A percentile compares a stretch with the other conserved stretches of the same genome.
Conservation (phyloP, 371 early-diverging fungal species). For the Smittium mucronatum region DNA sequence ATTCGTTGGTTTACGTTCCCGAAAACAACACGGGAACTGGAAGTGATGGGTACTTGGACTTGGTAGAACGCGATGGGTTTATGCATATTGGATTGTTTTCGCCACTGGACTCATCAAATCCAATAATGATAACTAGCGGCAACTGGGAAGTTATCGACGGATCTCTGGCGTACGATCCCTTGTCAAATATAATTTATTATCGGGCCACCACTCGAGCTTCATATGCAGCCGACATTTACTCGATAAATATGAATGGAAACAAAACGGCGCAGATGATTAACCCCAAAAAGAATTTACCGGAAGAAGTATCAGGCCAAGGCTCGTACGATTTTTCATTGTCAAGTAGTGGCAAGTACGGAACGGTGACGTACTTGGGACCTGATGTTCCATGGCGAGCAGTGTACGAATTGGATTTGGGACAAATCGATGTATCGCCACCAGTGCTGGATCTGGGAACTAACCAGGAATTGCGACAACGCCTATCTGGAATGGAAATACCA, state of each 20-base stretch:
- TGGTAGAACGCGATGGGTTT: conserved; percentile 52
- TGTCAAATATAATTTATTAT: conserved; percentile 46
- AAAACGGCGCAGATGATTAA: too few species aligned
- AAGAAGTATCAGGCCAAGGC: conserved; percentile 26
- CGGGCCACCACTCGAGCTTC: conserved; percentile 55
- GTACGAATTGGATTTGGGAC: conserved; percentile 37
- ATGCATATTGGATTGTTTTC: conserved; percentile 69
- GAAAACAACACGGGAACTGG: conserved; percentile 24
- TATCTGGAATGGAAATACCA: conserved; percentile 44
- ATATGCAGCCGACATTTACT: background rate
- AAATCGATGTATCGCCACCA: conserved; percentile 28
- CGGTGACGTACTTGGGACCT: conserved; percentile 47
- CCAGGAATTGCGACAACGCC: conserved; percentile 25
- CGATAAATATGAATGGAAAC: background rate
- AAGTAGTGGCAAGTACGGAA: background rate
- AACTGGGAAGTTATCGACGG: conserved; percentile 67
- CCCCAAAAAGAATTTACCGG: too few species aligned
- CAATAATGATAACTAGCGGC: conserved; percentile 66
- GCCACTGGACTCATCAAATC: conserved; percentile 31
- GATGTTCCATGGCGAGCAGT: conserved; percentile 69
- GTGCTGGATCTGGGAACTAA: conserved; percentile 42
- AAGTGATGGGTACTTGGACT: conserved; percentile 58
- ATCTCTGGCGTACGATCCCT: conserved; percentile 42
- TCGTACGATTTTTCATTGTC: conserved; percentile 36
- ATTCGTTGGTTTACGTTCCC: conserved; percentile 22